Conservation (phyloP, 768 basidiomycete genomes). For the Boletellus emodensis region DNA sequence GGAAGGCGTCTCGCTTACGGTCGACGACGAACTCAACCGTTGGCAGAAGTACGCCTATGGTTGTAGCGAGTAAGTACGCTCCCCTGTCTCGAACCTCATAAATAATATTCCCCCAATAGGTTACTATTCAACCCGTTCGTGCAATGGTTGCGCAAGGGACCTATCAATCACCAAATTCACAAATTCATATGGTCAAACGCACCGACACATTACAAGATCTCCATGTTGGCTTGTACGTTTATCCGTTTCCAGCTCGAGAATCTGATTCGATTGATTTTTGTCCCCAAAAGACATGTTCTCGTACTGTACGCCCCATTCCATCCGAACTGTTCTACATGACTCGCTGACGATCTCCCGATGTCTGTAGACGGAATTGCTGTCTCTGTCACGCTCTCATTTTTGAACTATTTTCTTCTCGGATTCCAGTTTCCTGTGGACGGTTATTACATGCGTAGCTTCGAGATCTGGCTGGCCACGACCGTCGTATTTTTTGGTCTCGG, state of each 20-base stretch:
- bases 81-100: background rate
- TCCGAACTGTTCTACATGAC: background rate
- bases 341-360: background rate
- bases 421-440: constrained; percentile 70
- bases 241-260: background rate
- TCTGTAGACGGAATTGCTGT: constrained; percentile 53
- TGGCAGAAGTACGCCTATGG: constrained; percentile 91
- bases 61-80: constrained; percentile 45
- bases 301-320: constrained; percentile 37
- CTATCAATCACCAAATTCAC: constrained; percentile 78
- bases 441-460: constrained; percentile 75
- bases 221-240: constrained; percentile 48
- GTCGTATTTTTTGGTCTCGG: constrained; percentile 77
- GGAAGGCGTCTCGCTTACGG: constrained; percentile 87
- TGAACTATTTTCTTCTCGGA: constrained; percentile 75
- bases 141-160: constrained; percentile 74
- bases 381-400: constrained; percentile 57
- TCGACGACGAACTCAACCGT: constrained; percentile 85
- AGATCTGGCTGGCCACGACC: constrained; percentile 74
- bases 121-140: constrained; percentile 82
- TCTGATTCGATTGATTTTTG: constrained; percentile 2
- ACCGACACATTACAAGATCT: constrained; percentile 79
- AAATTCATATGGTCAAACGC: constrained; percentile 73
- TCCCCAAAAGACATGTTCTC: constrained; percentile 45
- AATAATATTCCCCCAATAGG: constrained; percentile 36